phyloP scores from a whole-genome alignment of 371 early-diverging fungal species.

The Lichtheimia ramosa region DNA sequence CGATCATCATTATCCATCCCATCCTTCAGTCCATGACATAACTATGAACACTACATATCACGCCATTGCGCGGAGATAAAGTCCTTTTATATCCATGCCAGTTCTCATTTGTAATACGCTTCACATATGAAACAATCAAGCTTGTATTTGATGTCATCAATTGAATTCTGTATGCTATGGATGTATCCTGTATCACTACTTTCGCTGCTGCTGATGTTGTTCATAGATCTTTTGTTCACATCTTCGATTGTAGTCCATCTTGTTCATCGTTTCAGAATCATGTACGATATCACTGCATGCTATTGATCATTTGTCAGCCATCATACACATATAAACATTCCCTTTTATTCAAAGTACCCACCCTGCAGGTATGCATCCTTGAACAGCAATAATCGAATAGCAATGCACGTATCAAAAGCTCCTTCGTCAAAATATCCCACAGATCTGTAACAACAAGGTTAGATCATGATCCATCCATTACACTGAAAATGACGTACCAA shows the following conservation, averaged over 20 bases:
- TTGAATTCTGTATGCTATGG: neutral
- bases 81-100: too few relatives aligned
- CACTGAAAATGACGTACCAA: conserved; percentile 55
- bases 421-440: conserved; percentile 96
- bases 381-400: conserved; percentile 95
- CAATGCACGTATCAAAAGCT: conserved; percentile 94
- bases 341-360: conserved; percentile 8
- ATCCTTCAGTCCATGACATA: too few relatives aligned
- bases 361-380: conserved; percentile 95
- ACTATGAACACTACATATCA: too few relatives aligned
- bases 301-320: conserved; percentile 2
- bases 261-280: conserved; percentile 96
- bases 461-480: neutral
- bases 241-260: conserved; percentile 83
- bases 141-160: too few relatives aligned
- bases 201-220: conserved; percentile 33
- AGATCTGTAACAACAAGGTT: conserved; percentile 33
- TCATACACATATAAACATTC: neutral
- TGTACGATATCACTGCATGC: conserved; percentile 94
- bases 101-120: too few relatives aligned
- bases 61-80: too few relatives aligned
- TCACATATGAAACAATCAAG: too few relatives aligned
- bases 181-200: neutral
- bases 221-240: conserved; percentile 70
- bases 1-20: too few relatives aligned